Base-by-base conservation (phyloP, 345 rosid species). In the Orychophragmus violaceus region DNA sequence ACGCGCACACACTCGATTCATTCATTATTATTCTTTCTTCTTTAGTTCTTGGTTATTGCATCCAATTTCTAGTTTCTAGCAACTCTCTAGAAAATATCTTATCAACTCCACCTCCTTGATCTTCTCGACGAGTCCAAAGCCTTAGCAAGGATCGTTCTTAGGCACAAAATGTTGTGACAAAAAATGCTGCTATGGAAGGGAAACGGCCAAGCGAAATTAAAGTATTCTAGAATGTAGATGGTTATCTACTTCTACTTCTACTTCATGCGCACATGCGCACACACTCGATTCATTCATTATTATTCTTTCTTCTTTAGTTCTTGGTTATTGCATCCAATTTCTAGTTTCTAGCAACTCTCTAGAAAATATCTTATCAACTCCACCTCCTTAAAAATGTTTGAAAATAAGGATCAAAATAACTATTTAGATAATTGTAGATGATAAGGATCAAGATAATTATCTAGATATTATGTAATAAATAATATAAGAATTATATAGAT, bases 161-260 rank as follows among this genome's bases (percentile, higher is more conserved):
- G 89, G 95, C 27, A 66, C 79, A 8, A 90, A 76, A 16, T 89
- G 95, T 66, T 87, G 92, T 8, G 54, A 86, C 24, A 92, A n/a
- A 89, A 82, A 87, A 87, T 77, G 95, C 87, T 5, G 98, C 96
- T 33, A 92, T 89, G 96, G 96, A 92, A 87, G 96, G 98, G 29
- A 89, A 92, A 71, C 85, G 91, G 11, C 89, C 89, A 0, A 84
- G 91, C 2, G 95, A 88, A 44, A 84, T 86, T 6, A 82, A 79
- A 80, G 96, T 86, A 62, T 81, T 79, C 1, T 85, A 78, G 46
- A 30, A 16, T 29, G 62, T 39, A 69, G 74, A 49, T 49, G 74
- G 27, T 37, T n/a, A 68, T 16, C 16, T 25, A 6, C 66, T 35
- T 36, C 48, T n/a, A 16, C 72, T 45, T 53, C 51, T 66, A n/a